phyloP scores from a whole-genome alignment of 2,329 filamentous ascomycete species.

The Aspergillus sp. region DNA sequence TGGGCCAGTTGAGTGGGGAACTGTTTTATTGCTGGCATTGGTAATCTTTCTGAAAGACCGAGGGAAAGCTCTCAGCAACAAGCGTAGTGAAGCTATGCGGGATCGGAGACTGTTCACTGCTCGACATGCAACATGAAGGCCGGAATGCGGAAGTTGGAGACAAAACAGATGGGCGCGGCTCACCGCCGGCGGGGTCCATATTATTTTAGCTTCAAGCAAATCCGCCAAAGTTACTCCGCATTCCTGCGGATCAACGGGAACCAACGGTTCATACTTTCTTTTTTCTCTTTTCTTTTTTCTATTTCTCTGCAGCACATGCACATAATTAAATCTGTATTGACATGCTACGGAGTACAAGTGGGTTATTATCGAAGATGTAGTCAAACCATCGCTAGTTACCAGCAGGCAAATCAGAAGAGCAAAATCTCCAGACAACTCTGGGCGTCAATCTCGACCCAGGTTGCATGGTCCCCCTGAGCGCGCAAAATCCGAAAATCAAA shows the following conservation, averaged over 20 bases:
- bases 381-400: conserved; percentile 46
- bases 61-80: background rate
- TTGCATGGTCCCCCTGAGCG: conserved; percentile 34
- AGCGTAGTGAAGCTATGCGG: background rate
- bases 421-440: conserved; percentile 30
- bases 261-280: background rate
- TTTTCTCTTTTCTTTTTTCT: background rate
- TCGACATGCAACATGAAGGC: background rate
- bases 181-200: conserved; percentile 8
- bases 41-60: background rate
- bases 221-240: background rate
- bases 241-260: background rate
- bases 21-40: conserved; percentile 32
- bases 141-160: background rate
- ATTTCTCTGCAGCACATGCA: background rate
- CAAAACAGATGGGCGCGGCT: background rate
- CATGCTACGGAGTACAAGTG: conserved; percentile 42
- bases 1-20: conserved; percentile 46
- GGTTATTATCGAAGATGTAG: conserved; percentile 46
- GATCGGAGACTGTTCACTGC: background rate
- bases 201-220: background rate
- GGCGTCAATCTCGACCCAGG: conserved; percentile 14
- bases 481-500: conserved; percentile 30
- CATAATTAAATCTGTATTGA: conserved; percentile 43
- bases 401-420: conserved; percentile 39